These are phyloP conservation scores for Santalum album DNA, from an alignment of 164 flowering plant species.

Conservation along the genomic window DNA sequence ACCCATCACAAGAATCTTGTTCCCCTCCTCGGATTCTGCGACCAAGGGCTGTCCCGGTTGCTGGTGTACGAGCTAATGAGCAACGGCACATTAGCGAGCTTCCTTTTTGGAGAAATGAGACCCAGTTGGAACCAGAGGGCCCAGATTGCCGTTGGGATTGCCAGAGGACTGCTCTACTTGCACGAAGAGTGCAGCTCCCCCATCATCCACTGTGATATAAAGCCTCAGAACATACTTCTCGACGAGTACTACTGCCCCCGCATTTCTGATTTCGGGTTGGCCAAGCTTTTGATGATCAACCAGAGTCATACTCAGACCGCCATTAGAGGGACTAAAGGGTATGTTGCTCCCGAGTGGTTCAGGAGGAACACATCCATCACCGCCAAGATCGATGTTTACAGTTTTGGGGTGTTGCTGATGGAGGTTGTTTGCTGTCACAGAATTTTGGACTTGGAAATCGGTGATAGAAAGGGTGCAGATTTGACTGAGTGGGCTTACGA, in stretches of 20 bases:
- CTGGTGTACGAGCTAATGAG: conserved; percentile 8
- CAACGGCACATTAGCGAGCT: conserved; percentile 7
- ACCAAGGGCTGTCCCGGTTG: neutral
- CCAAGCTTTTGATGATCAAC: conserved; percentile 5
- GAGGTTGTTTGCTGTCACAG: conserved; percentile 12
- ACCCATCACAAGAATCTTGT: neutral
- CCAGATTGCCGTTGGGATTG: conserved; percentile 6
- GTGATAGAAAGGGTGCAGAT: neutral
- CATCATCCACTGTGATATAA: conserved; percentile 15
- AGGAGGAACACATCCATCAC: conserved; percentile 9
- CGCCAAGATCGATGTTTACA: conserved; percentile 13
- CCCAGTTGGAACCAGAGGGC: conserved; percentile 10
- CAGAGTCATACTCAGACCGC: conserved; percentile 7
- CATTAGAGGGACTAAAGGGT: conserved; percentile 14
- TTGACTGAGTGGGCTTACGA: neutral
- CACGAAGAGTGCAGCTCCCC: conserved; percentile 11
- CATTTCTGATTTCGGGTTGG: conserved; percentile 14
- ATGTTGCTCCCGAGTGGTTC: conserved; percentile 16
- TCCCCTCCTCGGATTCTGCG: neutral
- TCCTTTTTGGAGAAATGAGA: neutral
- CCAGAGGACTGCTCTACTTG: conserved; percentile 10
- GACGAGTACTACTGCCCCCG: conserved; percentile 2
- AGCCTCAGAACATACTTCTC: conserved; percentile 13
- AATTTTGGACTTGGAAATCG: neutral
- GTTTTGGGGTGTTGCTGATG: conserved; percentile 8